phyloP scores from a whole-genome alignment of 805 yeast species.

The Myxozyma kluyveri region DNA sequence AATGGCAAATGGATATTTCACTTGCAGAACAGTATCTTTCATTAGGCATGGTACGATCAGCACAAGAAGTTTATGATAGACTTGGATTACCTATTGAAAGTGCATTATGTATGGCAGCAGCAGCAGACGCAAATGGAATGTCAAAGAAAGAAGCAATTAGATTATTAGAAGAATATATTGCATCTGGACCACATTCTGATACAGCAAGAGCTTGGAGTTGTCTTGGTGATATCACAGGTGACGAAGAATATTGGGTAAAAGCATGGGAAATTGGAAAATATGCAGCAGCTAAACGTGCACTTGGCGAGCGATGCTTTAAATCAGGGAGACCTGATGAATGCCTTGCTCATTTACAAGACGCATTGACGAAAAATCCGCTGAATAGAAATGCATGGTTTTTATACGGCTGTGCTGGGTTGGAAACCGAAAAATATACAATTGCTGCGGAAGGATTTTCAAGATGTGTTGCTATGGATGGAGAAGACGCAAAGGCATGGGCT shows the following conservation, averaged over 20 bases:
- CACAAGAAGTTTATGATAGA: slow-evolving; percentile 83
- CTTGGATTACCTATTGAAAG: slow-evolving; percentile 73
- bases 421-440: slow-evolving; percentile 61
- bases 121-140: slow-evolving; percentile 52
- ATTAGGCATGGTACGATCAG: slow-evolving; percentile 79
- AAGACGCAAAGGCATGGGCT: slow-evolving; percentile 83
- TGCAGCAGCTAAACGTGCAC: slow-evolving; percentile 78
- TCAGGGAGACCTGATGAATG: slow-evolving; percentile 52
- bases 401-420: slow-evolving; percentile 88
- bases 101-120: slow-evolving; percentile 86
- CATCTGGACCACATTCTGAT: slow-evolving; percentile 31
- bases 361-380: slow-evolving; percentile 69
- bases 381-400: slow-evolving; percentile 83
- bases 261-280: slow-evolving; percentile 87
- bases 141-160: slow-evolving; percentile 54
- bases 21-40: slow-evolving; percentile 86
- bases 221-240: slow-evolving; percentile 78
- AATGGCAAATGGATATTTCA: slow-evolving; percentile 77
- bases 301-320: slow-evolving; percentile 67
- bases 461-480: slow-evolving; percentile 81
- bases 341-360: slow-evolving; percentile 68
- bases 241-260: slow-evolving; percentile 72
- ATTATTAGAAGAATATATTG: slow-evolving; percentile 54
- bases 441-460: slow-evolving; percentile 92
- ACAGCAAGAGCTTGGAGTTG: slow-evolving; percentile 84